Percentiles rank a stretch among this genome's conserved stretches.
These are phyloP conservation scores for Ganoderma resinaceum DNA, from an alignment of 1,284 basidiomycete species.

Conservation along the genomic window DNA sequence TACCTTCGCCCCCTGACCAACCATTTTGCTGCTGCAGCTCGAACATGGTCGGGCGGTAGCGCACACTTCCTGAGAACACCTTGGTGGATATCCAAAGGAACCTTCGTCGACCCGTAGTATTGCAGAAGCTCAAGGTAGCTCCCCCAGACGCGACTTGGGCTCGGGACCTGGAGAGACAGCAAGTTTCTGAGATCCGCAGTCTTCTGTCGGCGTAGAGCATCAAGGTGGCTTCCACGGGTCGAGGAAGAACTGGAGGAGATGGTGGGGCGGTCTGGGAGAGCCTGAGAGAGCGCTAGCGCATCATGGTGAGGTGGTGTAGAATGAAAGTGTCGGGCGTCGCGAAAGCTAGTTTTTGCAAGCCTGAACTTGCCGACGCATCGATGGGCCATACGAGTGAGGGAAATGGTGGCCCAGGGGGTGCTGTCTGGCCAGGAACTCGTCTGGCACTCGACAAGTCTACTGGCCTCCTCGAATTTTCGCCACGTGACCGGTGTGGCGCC, in stretches of 20 bases:
- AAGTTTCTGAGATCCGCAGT: conserved; percentile 41
- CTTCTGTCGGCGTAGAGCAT: conserved; percentile 35
- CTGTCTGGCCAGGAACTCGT: conserved; percentile 3
- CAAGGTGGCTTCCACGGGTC: conserved; percentile 8
- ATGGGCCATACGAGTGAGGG: conserved; percentile 28
- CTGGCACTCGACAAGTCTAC: conserved; percentile 9
- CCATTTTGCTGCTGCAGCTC: conserved; percentile 48
- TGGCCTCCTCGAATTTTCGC: conserved; percentile 25
- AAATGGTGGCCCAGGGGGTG: conserved; percentile 1
- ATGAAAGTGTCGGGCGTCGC: conserved; percentile 21
- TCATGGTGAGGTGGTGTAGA: conserved; percentile 14
- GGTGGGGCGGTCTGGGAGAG: conserved; percentile 16
- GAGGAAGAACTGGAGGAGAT: conserved; percentile 18
- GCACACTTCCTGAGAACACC: conserved; percentile 71
- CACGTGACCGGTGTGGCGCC: conserved; percentile 21
- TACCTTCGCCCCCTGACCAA: conserved; percentile 43
- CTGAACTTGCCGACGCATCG: conserved; percentile 29
- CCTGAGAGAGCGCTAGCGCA: conserved; percentile 21
- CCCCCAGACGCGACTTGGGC: conserved; percentile 62
- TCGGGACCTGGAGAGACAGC: conserved; percentile 40
- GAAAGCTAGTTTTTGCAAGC: conserved; percentile 22
- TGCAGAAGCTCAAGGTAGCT: conserved; percentile 64
- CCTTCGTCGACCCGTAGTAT: conserved; percentile 48
- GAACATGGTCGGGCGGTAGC: conserved; percentile 51
- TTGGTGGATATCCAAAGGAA: conserved; percentile 72